A percentile compares a stretch with the other conserved stretches of the same genome.
phyloP scores from a whole-genome alignment of 805 yeast species.

The Dipodascopsis uninucleata region DNA sequence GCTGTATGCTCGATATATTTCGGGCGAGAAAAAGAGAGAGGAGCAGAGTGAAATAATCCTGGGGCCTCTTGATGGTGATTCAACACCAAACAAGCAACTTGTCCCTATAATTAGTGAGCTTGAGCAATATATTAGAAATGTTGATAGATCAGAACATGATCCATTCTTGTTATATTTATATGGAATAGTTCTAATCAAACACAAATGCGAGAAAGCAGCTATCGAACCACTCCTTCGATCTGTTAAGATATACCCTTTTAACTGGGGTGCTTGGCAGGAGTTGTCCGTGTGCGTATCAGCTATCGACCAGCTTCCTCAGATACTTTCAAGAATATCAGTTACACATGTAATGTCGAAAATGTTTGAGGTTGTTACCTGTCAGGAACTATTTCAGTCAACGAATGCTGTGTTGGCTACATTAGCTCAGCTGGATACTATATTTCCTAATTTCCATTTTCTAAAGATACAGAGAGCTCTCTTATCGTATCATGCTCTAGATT shows the following conservation, averaged over 20 bases:
- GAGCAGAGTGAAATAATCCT: constrained; percentile 71
- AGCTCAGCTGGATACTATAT: constrained; percentile 47
- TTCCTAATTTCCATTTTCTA: constrained; percentile 72
- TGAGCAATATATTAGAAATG: constrained; percentile 32
- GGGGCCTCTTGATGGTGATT: constrained; percentile 34
- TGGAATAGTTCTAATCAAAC: constrained; percentile 64
- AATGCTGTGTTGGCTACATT: constrained; percentile 46
- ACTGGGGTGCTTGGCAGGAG: constrained; percentile 94
- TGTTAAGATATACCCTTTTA: constrained; percentile 66
- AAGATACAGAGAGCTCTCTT: constrained; percentile 79
- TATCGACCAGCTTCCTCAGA: constrained; percentile 37
- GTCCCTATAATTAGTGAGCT: constrained; percentile 41
- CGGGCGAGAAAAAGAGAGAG: constrained; percentile 72
- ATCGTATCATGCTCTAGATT: constrained; percentile 80
- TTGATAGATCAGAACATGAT: constrained; percentile 34
- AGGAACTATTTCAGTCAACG: constrained; percentile 74
- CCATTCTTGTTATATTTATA: constrained; percentile 68
- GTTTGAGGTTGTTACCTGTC: constrained; percentile 64
- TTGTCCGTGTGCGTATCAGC: constrained; percentile 61
- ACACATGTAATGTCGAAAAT: constrained; percentile 44
- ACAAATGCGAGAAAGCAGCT: constrained; percentile 59
- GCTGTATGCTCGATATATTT: constrained; percentile 62
- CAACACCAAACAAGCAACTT: constrained; percentile 35
- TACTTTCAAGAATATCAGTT: constrained; percentile 13
- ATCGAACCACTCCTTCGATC: constrained; percentile 59